Conservation (phyloP, 106 monocot species). For the Vanilla planifolia region DNA sequence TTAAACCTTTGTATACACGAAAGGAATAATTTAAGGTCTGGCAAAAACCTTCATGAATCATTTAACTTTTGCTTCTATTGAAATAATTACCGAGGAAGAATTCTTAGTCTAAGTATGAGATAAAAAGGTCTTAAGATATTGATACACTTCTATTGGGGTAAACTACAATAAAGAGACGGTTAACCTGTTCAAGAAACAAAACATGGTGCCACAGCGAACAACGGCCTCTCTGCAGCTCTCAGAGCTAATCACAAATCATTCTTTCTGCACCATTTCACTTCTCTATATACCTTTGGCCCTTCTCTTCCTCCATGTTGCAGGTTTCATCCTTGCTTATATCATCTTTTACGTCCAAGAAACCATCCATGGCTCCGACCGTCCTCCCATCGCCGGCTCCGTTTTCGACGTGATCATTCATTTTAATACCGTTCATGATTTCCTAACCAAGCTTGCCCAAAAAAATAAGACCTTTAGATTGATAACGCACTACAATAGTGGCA, state of each 20-base stretch:
- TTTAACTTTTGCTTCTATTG: too few species aligned
- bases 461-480: constrained; percentile 15
- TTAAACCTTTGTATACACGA: too few species aligned
- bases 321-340: constrained; percentile 5
- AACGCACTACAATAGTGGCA: neutral
- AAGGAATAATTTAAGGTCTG: too few species aligned
- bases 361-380: neutral
- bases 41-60: too few species aligned
- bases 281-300: constrained; percentile 2
- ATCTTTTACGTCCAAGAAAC: constrained; percentile 17
- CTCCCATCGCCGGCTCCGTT: neutral
- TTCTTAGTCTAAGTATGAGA: too few species aligned
- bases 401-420: neutral
- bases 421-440: neutral
- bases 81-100: too few species aligned
- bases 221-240: neutral
- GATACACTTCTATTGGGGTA: too few species aligned
- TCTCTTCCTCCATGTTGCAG: constrained; percentile 12
- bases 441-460: constrained; percentile 1
- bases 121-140: too few species aligned
- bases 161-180: too few species aligned
- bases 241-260: neutral
- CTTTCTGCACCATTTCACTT: neutral
- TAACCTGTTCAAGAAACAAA: too few species aligned
- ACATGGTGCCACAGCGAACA: neutral